Percentiles rank a stretch among this genome's conserved stretches.
phyloP scores from a whole-genome alignment of 495 filamentous ascomycete species.

The Ramalina intermedia region DNA sequence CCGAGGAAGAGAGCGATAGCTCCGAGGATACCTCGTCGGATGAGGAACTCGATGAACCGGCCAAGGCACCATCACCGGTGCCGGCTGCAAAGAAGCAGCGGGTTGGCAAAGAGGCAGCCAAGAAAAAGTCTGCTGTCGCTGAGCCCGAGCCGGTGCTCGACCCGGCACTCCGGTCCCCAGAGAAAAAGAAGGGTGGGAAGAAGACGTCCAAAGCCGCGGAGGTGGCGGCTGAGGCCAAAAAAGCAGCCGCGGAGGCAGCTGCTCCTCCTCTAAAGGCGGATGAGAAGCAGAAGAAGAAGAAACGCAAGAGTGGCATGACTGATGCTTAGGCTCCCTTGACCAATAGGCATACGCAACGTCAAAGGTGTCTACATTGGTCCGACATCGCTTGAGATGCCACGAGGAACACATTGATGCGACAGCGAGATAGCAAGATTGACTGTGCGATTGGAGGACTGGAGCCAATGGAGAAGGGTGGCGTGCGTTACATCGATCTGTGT shows the following conservation, averaged over 20 bases:
- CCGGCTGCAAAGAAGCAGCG: slow-evolving; percentile 33
- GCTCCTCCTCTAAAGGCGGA: slow-evolving; percentile 32
- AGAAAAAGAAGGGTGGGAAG: slow-evolving; percentile 32
- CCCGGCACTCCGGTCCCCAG: slow-evolving; percentile 20
- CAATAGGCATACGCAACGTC: not conserved
- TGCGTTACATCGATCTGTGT: too few species aligned
- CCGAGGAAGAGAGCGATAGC: slow-evolving; percentile 23
- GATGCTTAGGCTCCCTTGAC: slow-evolving; percentile 4
- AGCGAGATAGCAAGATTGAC: too few species aligned
- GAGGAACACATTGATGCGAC: too few species aligned
- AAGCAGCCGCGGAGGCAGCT: slow-evolving; percentile 33
- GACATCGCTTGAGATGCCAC: too few species aligned
- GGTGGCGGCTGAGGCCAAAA: slow-evolving; percentile 23
- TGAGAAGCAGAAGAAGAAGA: slow-evolving; percentile 33
- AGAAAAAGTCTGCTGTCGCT: slow-evolving; percentile 15
- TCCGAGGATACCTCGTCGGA: slow-evolving; percentile 17
- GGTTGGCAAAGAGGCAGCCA: slow-evolving; percentile 22
- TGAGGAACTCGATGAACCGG: slow-evolving; percentile 37
- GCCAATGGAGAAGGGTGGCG: too few species aligned
- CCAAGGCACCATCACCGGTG: slow-evolving; percentile 38
- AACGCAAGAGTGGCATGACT: slow-evolving; percentile 46
- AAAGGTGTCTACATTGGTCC: too few species aligned
- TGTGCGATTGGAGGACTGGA: too few species aligned
- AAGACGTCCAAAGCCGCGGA: slow-evolving; percentile 28
- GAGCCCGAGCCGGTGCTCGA: slow-evolving; percentile 16